phyloP scores from a whole-genome alignment of 2,329 filamentous ascomycete species.

The Mollisia scopiformis region DNA sequence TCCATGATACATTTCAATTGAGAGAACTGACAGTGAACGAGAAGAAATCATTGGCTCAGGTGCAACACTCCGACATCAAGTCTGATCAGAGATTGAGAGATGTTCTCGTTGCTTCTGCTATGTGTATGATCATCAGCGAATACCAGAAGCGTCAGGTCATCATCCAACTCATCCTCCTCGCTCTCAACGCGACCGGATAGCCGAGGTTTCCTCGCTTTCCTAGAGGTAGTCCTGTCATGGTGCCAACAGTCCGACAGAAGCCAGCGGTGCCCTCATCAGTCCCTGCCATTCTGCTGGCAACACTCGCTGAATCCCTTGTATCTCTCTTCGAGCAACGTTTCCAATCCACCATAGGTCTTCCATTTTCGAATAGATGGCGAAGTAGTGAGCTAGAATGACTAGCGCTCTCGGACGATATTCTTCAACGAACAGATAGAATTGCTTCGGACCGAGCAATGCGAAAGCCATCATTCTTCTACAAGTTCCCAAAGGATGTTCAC shows the following conservation, averaged over 20 bases:
- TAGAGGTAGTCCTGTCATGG: neutral
- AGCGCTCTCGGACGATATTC: conserved; percentile 19
- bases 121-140: conserved; percentile 22
- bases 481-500: conserved; percentile 10
- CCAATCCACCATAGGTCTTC: conserved; percentile 39
- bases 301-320: neutral
- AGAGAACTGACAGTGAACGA: neutral
- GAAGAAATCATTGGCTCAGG: neutral
- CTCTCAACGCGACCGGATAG: conserved; percentile 3
- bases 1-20: neutral
- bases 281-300: neutral
- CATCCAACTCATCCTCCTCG: conserved; percentile 3
- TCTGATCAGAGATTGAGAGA: conserved; percentile 12
- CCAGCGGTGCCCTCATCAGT: neutral
- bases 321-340: neutral
- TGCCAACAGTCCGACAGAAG: neutral
- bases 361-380: conserved; percentile 19
- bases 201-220: neutral
- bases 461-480: conserved; percentile 20
- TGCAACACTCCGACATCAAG: neutral
- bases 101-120: conserved; percentile 13
- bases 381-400: conserved; percentile 34
- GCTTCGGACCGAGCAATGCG: conserved; percentile 16
- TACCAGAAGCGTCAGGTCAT: conserved; percentile 16
- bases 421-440: conserved; percentile 21